Conservation (phyloP, 805 yeast genomes). For the Candida ponderosae region DNA sequence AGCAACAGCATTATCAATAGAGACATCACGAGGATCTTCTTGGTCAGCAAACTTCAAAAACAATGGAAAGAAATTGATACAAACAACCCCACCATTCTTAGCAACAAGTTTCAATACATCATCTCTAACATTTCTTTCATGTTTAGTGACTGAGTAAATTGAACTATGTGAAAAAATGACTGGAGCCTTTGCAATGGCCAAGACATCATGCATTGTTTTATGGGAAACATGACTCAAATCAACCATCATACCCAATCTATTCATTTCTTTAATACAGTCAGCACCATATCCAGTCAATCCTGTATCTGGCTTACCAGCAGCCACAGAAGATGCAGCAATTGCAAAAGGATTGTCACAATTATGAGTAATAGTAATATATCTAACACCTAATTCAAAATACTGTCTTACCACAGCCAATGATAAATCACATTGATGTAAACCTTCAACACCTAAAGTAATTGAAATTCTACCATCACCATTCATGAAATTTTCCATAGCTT, state of each 20-base stretch:
- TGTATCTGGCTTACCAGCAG: constrained; percentile 31
- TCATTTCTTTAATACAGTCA: constrained; percentile 34
- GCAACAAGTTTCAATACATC: constrained; percentile 28
- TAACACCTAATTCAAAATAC: constrained; percentile 36
- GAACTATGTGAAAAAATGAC: constrained; percentile 38
- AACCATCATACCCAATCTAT: constrained; percentile 39
- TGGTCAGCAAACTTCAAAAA: constrained; percentile 20
- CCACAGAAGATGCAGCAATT: constrained; percentile 36
- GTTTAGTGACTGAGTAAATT: constrained; percentile 27
- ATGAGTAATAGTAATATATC: constrained; percentile 40
- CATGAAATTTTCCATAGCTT: constrained; percentile 26
- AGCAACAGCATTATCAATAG: constrained; percentile 34
- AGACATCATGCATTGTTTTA: constrained; percentile 33
- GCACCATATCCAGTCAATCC: constrained; percentile 32
- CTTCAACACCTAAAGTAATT: constrained; percentile 39
- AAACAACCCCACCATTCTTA: constrained; percentile 33
- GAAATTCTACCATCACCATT: constrained; percentile 23
- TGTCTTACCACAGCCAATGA: constrained; percentile 36
- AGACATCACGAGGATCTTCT: constrained; percentile 13
- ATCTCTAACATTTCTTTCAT: constrained; percentile 34
- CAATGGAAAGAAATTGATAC: constrained; percentile 31
- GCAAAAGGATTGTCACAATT: constrained; percentile 46
- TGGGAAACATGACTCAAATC: constrained; percentile 37
- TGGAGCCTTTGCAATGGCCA: constrained; percentile 29
- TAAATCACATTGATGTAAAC: constrained; percentile 38